Conservation (phyloP, 371 early-diverging fungal species). For the Thermomucor indicae-seudaticae region DNA sequence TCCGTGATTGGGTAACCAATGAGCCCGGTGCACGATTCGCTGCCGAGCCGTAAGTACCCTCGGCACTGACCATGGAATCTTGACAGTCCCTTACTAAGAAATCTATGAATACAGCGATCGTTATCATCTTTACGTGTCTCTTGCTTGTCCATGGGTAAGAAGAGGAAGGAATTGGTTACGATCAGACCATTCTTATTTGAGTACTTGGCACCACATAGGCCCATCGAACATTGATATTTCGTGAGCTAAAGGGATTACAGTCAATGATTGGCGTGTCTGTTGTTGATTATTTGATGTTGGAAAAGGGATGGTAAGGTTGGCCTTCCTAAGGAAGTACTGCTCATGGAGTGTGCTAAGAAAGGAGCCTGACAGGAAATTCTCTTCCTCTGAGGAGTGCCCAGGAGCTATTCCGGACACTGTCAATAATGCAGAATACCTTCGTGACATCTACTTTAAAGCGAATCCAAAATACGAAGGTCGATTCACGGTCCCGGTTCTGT, state of each 20-base stretch:
- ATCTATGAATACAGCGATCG: slow-evolving; percentile 45
- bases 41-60: slow-evolving; percentile 62
- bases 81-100: background rate
- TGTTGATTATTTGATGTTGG: slow-evolving; percentile 78
- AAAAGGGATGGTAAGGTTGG: slow-evolving; percentile 72
- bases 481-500: slow-evolving; percentile 87
- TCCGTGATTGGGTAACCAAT: slow-evolving; percentile 67
- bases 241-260: slow-evolving; percentile 84
- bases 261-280: slow-evolving; percentile 75
- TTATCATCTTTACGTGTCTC: slow-evolving; percentile 74
- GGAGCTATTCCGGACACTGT: slow-evolving; percentile 80
- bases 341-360: no score
- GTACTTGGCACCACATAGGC: slow-evolving; percentile 36
- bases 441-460: slow-evolving; percentile 89
- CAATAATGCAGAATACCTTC: slow-evolving; percentile 66
- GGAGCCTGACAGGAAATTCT: slow-evolving; percentile 74
- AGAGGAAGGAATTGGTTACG: background rate
- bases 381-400: slow-evolving; percentile 62
- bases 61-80: background rate
- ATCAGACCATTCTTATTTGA: background rate
- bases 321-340: no score
- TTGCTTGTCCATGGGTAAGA: slow-evolving; percentile 83
- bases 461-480: slow-evolving; percentile 73
- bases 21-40: slow-evolving; percentile 63
- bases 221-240: slow-evolving; percentile 82